These are phyloP conservation scores for Zygnema cylindricum DNA, from an alignment of 139 green algal genomes.

Conservation along the genomic window DNA sequence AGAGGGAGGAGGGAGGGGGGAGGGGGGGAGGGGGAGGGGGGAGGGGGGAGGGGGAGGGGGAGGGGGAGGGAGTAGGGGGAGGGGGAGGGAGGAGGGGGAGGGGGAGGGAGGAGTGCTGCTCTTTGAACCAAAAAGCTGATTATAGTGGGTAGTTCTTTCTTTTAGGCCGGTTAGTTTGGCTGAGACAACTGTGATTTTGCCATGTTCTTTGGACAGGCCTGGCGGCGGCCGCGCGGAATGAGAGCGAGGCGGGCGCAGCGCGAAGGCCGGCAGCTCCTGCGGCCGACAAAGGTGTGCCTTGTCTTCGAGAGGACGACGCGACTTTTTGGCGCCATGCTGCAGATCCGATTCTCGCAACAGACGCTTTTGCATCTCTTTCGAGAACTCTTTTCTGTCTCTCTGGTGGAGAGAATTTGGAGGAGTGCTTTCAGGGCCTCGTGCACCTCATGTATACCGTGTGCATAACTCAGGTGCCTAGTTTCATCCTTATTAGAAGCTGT, in stretches of 20 bases:
- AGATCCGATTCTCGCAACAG: slow-evolving; percentile 10
- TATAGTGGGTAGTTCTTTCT: too few species aligned
- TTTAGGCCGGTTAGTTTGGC: too few species aligned
- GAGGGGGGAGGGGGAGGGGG: too few species aligned
- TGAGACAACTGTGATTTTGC: not conserved
- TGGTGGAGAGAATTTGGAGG: not conserved
- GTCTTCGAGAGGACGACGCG: not conserved
- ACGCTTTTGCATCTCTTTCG: slow-evolving; percentile 35
- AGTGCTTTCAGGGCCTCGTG: not conserved
- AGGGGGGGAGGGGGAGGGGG: too few species aligned
- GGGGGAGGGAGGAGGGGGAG: too few species aligned
- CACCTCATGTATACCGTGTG: slow-evolving; percentile 19
- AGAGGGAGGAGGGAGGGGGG: too few species aligned
- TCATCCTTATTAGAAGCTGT: too few species aligned
- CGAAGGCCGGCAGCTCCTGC: too few species aligned
- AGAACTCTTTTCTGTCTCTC: slow-evolving; percentile 29
- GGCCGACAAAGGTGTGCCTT: not conserved
- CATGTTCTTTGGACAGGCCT: not conserved
- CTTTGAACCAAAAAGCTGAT: too few species aligned
- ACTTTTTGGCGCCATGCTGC: slow-evolving; percentile 16
- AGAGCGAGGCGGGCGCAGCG: too few species aligned
- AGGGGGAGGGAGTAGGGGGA: too few species aligned
- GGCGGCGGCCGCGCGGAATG: not conserved
- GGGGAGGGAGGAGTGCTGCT: too few species aligned
- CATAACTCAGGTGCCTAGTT: slow-evolving; percentile 11